Conservation (phyloP, 2,329 filamentous ascomycete genomes). For the Aspergillus brunneoviolaceus region DNA sequence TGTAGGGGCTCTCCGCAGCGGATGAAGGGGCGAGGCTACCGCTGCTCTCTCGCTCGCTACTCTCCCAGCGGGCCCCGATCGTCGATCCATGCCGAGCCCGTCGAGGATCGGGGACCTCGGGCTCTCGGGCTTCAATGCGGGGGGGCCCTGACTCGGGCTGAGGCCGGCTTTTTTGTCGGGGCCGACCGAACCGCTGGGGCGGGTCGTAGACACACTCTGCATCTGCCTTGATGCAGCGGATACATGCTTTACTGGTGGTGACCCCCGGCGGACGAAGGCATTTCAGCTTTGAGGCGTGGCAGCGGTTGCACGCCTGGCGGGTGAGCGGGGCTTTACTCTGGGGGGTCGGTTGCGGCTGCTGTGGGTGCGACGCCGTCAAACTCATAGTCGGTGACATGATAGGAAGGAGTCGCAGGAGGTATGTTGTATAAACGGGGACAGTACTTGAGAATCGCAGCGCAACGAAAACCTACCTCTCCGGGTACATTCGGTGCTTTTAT, state of each 20-base stretch:
- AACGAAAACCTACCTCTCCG: not conserved
- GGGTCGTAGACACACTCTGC: not conserved
- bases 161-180: not conserved
- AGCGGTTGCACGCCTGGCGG: slow-evolving; percentile 1
- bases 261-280: not conserved
- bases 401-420: not conserved
- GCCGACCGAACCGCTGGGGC: not conserved
- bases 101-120: not conserved
- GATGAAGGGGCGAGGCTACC: not conserved
- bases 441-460: no score
- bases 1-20: not conserved
- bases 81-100: not conserved
- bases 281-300: not conserved
- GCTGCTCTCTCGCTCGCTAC: not conserved
- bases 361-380: not conserved
- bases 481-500: not conserved
- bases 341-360: not conserved
- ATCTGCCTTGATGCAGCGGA: not conserved
- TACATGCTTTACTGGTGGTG: not conserved
- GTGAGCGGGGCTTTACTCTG: not conserved
- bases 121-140: not conserved
- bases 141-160: not conserved
- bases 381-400: not conserved
- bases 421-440: not conserved
- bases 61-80: not conserved